These are phyloP conservation scores for Millerago galiae DNA, from an alignment of 805 yeast genomes.

Conservation along the genomic window DNA sequence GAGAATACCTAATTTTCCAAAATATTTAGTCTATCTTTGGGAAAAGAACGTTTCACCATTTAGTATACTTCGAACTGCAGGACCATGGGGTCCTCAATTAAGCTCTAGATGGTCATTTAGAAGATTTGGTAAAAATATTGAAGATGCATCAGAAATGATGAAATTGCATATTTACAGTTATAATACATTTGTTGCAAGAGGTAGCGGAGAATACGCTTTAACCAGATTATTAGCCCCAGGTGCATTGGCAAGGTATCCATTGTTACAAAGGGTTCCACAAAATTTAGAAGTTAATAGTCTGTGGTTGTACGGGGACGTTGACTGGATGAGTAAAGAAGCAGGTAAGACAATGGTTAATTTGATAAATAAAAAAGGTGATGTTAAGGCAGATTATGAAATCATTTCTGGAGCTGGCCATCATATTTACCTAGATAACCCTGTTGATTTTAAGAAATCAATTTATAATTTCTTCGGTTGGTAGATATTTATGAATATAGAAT, in stretches of 20 bases:
- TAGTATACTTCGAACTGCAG: slow-evolving; percentile 39
- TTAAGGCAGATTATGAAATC: slow-evolving; percentile 24
- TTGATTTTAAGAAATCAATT: slow-evolving; percentile 41
- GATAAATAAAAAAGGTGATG: slow-evolving; percentile 18
- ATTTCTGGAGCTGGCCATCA: slow-evolving; percentile 60
- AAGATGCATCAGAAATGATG: slow-evolving; percentile 24
- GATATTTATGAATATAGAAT: not conserved
- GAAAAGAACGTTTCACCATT: slow-evolving; percentile 49
- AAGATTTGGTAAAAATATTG: slow-evolving; percentile 31
- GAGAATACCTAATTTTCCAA: slow-evolving; percentile 29
- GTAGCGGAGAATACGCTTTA: slow-evolving; percentile 60
- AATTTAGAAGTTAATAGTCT: slow-evolving; percentile 27
- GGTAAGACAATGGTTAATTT: slow-evolving; percentile 40
- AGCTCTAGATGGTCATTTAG: slow-evolving; percentile 50
- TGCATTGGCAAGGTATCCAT: slow-evolving; percentile 49
- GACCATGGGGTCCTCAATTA: slow-evolving; percentile 48
- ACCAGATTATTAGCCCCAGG: slow-evolving; percentile 56
- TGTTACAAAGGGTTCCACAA: slow-evolving; percentile 44
- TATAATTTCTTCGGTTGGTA: slow-evolving; percentile 25
- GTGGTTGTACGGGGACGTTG: slow-evolving; percentile 62
- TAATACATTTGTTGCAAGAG: slow-evolving; percentile 43
- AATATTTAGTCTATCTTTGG: slow-evolving; percentile 42
- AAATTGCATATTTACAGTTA: slow-evolving; percentile 50
- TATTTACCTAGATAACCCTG: slow-evolving; percentile 53
- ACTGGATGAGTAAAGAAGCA: slow-evolving; percentile 65